These are phyloP conservation scores for Myriangium duriaei DNA, from an alignment of 2,329 filamentous ascomycete species.

Conservation along the genomic window DNA sequence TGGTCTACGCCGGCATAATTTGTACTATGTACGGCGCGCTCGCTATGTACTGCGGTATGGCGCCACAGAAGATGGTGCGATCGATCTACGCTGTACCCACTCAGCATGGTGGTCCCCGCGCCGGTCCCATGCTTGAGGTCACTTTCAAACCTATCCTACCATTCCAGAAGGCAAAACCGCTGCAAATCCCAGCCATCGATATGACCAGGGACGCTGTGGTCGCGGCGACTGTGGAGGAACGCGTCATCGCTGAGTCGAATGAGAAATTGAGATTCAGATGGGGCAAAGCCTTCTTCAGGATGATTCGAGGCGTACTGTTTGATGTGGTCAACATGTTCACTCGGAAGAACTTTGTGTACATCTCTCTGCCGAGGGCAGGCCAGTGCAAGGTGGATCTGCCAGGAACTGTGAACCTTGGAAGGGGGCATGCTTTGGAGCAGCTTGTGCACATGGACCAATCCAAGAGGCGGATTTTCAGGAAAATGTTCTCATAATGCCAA, in stretches of 20 bases:
- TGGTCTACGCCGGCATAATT: neutral
- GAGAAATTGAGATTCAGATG: constrained; percentile 6
- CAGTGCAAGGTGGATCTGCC: constrained; percentile 7
- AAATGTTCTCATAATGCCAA: constrained; percentile 3
- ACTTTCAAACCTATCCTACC: constrained; percentile 5
- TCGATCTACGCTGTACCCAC: constrained; percentile 7
- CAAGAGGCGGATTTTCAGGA: constrained; percentile 6
- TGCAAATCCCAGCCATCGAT: constrained; percentile 1
- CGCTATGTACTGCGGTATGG: constrained; percentile 1
- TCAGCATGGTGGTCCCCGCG: neutral
- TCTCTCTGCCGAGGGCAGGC: constrained; percentile 2
- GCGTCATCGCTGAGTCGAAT: neutral
- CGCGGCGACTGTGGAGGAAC: neutral
- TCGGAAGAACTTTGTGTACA: constrained; percentile 5
- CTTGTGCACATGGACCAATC: constrained; percentile 2
- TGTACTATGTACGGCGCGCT: constrained; percentile 2
- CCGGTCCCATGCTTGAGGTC: constrained; percentile 3
- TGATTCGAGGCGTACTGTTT: constrained; percentile 4
- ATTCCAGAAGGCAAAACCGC: neutral
- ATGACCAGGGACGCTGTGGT: constrained; percentile 2
- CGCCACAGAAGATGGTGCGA: constrained; percentile 8
- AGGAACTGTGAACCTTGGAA: constrained; percentile 2
- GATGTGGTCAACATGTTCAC: constrained; percentile 6
- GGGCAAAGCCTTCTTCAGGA: constrained; percentile 6
- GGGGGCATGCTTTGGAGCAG: constrained; percentile 4